These are phyloP conservation scores for Fusarium ramigenum DNA, from an alignment of 2,329 filamentous ascomycete genomes.

Conservation along the genomic window DNA sequence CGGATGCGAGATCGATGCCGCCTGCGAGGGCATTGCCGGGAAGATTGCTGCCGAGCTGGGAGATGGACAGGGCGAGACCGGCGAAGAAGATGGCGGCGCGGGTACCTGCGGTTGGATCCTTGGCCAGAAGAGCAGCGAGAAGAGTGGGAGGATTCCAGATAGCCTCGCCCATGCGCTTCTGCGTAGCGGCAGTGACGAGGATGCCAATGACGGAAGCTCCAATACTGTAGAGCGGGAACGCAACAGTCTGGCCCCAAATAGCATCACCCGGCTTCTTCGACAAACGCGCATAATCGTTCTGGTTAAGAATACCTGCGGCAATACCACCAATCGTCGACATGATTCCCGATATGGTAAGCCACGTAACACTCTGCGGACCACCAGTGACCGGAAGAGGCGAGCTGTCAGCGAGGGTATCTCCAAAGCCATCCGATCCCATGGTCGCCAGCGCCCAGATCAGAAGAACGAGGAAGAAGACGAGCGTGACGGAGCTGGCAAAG, in stretches of 20 bases:
- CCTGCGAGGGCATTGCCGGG: slow-evolving; percentile 51
- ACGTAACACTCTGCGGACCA: slow-evolving; percentile 46
- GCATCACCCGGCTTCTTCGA: slow-evolving; percentile 46
- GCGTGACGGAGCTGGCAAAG: slow-evolving; percentile 50
- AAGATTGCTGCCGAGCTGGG: slow-evolving; percentile 51
- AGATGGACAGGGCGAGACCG: slow-evolving; percentile 48
- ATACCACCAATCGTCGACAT: slow-evolving; percentile 52
- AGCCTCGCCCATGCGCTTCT: slow-evolving; percentile 48
- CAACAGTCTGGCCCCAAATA: slow-evolving; percentile 48
- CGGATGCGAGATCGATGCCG: slow-evolving; percentile 52
- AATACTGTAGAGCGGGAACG: slow-evolving; percentile 50
- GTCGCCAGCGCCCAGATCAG: slow-evolving; percentile 57
- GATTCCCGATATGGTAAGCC: slow-evolving; percentile 51
- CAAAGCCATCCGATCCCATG: slow-evolving; percentile 53
- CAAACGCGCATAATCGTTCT: slow-evolving; percentile 52
- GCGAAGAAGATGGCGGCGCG: slow-evolving; percentile 52
- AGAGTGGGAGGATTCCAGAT: slow-evolving; percentile 52
- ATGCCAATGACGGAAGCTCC: slow-evolving; percentile 52
- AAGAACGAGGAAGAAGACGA: slow-evolving; percentile 54
- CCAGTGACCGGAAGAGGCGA: slow-evolving; percentile 39
- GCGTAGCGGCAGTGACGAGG: slow-evolving; percentile 52
- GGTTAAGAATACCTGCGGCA: slow-evolving; percentile 51
- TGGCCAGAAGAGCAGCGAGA: slow-evolving; percentile 45
- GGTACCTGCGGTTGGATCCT: slow-evolving; percentile 46
- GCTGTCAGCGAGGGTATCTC: slow-evolving; percentile 43